Evolutionary conservation across 768 basidiomycete species (phyloP), one percentile per base, ranked within the genome.

Genomic region (Lactarius indigo): DNA sequence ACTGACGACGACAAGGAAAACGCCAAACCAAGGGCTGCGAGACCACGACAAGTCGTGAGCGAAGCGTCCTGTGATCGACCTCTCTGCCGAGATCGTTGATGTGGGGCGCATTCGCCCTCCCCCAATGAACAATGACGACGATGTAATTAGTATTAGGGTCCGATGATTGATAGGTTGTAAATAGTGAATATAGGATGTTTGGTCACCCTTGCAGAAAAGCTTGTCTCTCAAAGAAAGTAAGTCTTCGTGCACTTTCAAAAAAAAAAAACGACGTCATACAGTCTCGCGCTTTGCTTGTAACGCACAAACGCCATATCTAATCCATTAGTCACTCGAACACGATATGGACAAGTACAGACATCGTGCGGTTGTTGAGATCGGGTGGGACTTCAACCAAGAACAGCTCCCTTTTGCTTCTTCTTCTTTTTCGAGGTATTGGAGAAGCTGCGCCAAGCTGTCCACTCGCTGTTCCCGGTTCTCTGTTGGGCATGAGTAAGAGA

Each of bases 401-500:
- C 75, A 56, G 79, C 77, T 60, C 76, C 79, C 77, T 92, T 92
- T 61, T 81, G 69, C 77, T 91, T 93, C 78, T 92, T 92, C 81
- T 94, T 95, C 83, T 92, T 94, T 78, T 89, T 91, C 44, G 83
- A 80, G 59, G 78, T 78, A 68, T 79, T 86, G 15, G 84, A 76
- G 73, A 95, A 95, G 30, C 79, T 80, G 64, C 93, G 84, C 93
- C 93, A 95, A 73, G n/a, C 87, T 91, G 71, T 83, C 92, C 35
- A 95, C 92, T 37, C 93, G 87, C 70, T 90, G 80, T 68, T 95
- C 93, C 70, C 93, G 82, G 37, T 79, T 86, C 65, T 89, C 90
- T 91, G 73, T 70, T 73, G n/a, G 39, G 5, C 26, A 63, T 57
- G 50, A 70, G 37, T 18, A 59, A 39, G 55, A 12, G 35, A 7